Conservation (phyloP, 352 stramenopile genomes). For the Thraustochytrium striatum region DNA sequence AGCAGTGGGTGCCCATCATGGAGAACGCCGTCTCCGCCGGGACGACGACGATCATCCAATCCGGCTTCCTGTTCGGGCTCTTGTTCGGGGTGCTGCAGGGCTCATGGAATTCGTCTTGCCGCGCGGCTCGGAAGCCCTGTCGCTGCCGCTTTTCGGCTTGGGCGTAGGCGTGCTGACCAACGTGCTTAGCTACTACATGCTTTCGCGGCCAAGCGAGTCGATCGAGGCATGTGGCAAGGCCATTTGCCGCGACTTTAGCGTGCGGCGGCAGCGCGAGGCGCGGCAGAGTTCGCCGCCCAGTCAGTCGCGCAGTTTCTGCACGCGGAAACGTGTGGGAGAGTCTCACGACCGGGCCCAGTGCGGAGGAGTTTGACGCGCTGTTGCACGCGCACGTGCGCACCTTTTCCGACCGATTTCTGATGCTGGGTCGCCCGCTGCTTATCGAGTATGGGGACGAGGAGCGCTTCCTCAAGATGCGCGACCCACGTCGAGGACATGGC, state of each 20-base stretch:
- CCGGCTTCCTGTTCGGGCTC: constrained; percentile 80
- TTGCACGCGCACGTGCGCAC: background rate
- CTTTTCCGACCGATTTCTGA: constrained; percentile 3
- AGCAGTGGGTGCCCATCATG: constrained; percentile 83
- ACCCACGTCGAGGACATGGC: background rate
- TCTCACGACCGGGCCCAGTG: background rate
- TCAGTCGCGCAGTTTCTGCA: background rate
- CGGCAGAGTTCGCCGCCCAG: background rate
- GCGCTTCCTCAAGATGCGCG: constrained; percentile 6
- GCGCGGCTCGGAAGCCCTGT: constrained; percentile 43
- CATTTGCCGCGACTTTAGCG: constrained; percentile 71
- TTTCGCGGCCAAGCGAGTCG: constrained; percentile 81
- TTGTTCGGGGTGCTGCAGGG: constrained; percentile 57
- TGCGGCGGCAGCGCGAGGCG: constrained; percentile 78
- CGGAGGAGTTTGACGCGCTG: constrained; percentile 29
- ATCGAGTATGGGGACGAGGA: constrained; percentile 4
- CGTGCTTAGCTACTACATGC: constrained; percentile 83
- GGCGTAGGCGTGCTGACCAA: constrained; percentile 83
- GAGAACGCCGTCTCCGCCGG: constrained; percentile 79
- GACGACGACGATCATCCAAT: constrained; percentile 80
- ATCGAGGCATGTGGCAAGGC: constrained; percentile 65
- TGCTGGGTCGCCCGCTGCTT: background rate
- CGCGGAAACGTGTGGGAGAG: constrained; percentile 6
- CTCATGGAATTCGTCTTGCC: constrained; percentile 51
- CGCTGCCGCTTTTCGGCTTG: constrained; percentile 76